Evolutionary conservation across 192 early-diverging fungal species (phyloP), one percentile per base, ranked within the genome.

Genomic region (Coemansia sp.): DNA sequence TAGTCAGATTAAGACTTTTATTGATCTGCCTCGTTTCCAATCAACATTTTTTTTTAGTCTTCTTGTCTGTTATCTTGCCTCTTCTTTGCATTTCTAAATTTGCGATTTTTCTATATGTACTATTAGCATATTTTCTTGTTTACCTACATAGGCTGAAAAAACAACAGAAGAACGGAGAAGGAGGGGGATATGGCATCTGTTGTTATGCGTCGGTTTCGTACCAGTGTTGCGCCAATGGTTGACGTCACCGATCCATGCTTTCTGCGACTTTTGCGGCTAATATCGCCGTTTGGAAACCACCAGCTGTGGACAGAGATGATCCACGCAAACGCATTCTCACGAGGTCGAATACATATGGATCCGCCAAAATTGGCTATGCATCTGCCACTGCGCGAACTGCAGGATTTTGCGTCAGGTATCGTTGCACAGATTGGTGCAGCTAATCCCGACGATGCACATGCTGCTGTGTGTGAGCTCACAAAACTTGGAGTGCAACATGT

Each of bases 241-340:
- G 87, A 90, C 54, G 89, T 92, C 9, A 90, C 89, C n/a, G 87
- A 86, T 22, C 85, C 87, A 10, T 86, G 79, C 61, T 92, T 90
- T 66, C 68, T 89, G 52, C 83, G 85, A 25, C 70, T 92, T 9
- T 71, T 87, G 27, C 82, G 78, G 50, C 85, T 92, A 29, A 88
- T 92, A 39, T 90, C 90, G 4, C 84, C 87, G 31, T 83, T 83
- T 5, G 65, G 75, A 5, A 72, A 78, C 39, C 82, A 86, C 64
- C 72, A 78, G 39, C 78, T 90, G 24, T 92, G 89, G 71, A 88
- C 86, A 1, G 90, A 92, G 70, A 92, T 92, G 90, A 74, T 90
- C 22, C 90, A 90, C 63, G 80, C 80, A 24, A 77, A 77, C 53
- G 64, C 64, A 24, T 82, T 82, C 24, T 71, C 80, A 23, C 74